Evolutionary conservation across 1,284 basidiomycete genomes (phyloP).

Genomic region (Schizophyllum amplum): DNA sequence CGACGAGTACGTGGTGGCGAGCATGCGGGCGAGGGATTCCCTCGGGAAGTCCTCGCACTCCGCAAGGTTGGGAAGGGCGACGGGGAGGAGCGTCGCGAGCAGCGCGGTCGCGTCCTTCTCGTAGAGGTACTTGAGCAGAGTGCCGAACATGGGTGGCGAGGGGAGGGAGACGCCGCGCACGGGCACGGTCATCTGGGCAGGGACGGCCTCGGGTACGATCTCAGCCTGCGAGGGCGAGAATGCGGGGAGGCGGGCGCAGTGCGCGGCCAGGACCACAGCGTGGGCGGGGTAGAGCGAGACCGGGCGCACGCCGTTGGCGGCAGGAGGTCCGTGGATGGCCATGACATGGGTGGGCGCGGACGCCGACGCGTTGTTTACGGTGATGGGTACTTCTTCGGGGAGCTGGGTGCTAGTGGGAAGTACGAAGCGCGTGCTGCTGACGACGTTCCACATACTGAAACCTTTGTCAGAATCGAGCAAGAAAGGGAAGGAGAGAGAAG

Average conservation of each 20-base stretch:
- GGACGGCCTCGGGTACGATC: constrained; percentile 18
- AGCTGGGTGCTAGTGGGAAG: constrained; percentile 37
- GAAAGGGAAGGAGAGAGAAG: constrained; percentile 23
- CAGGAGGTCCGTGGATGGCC: constrained; percentile 39
- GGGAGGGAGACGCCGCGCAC: constrained; percentile 60
- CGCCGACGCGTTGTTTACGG: constrained; percentile 26
- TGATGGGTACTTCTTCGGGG: constrained; percentile 35
- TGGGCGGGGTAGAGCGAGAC: constrained; percentile 44
- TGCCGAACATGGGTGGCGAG: constrained; percentile 53
- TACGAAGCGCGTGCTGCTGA: constrained; percentile 21
- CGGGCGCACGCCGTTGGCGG: constrained; percentile 26
- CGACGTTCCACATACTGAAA: constrained; percentile 11
- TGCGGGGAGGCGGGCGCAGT: constrained; percentile 50
- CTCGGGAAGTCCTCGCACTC: neutral
- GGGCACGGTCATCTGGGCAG: constrained; percentile 40
- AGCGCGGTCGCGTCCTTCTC: constrained; percentile 47
- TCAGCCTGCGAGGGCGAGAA: constrained; percentile 30
- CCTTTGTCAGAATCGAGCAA: constrained; percentile 6
- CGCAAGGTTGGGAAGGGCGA: constrained; percentile 29
- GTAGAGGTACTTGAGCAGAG: constrained; percentile 60
- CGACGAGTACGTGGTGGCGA: constrained; percentile 29
- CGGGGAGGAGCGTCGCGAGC: constrained; percentile 47
- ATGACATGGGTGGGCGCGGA: constrained; percentile 50
- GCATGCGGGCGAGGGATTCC: neutral
- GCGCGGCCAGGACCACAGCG: constrained; percentile 46